Conservation (phyloP, 495 filamentous ascomycete species). For the Penicillium lividum region DNA sequence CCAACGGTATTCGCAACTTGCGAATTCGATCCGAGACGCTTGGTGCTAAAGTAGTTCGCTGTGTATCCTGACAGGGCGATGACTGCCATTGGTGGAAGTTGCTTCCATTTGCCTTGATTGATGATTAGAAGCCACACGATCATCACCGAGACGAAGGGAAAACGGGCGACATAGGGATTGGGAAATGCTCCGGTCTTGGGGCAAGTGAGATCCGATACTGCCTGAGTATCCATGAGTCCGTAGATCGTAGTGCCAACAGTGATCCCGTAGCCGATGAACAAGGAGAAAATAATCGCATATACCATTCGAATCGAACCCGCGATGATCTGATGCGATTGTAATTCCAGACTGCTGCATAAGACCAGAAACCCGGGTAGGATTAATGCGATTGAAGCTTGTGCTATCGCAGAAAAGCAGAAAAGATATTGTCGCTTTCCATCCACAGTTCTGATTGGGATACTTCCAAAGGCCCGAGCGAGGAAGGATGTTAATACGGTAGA, state of each 20-base stretch:
- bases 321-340: conserved; percentile 80
- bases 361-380: conserved; percentile 87
- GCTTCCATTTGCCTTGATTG: conserved; percentile 87
- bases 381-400: conserved; percentile 87
- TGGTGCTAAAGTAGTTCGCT: conserved; percentile 76
- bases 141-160: conserved; percentile 45
- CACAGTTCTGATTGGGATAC: conserved; percentile 53
- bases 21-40: conserved; percentile 68
- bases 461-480: conserved; percentile 79
- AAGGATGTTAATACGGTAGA: conserved; percentile 83
- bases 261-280: conserved; percentile 91
- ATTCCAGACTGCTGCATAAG: conserved; percentile 77
- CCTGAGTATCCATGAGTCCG: conserved; percentile 71
- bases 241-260: conserved; percentile 89
- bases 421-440: conserved; percentile 48
- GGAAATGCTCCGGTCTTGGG: conserved; percentile 38
- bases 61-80: conserved; percentile 78
- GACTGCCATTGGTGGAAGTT: conserved; percentile 77
- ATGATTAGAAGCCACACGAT: conserved; percentile 73
- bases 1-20: conserved; percentile 83
- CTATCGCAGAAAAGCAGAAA: conserved; percentile 89
- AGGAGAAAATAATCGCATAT: conserved; percentile 87
- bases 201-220: conserved; percentile 70
- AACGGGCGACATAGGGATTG: conserved; percentile 41
- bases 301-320: conserved; percentile 94